Evolutionary conservation across 2,329 filamentous ascomycete species (phyloP).

Genomic region (Fusarium pilosicola): DNA sequence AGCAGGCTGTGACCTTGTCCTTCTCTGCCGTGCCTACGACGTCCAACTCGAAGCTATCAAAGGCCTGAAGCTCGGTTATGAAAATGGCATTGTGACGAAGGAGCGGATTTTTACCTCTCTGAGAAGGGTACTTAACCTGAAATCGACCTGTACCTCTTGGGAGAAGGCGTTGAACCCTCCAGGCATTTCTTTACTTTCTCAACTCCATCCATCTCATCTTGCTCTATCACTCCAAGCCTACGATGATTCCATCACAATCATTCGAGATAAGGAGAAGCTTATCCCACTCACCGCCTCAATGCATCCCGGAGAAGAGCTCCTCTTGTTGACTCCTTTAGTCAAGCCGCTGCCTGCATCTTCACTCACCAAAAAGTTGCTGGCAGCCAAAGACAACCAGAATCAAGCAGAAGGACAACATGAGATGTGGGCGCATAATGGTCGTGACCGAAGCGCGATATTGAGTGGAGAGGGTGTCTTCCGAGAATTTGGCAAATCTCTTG

Average conservation of each 20-base stretch:
- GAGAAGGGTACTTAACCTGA: conserved; percentile 80
- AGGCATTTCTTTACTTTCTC: conserved; percentile 78
- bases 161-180: conserved; percentile 88
- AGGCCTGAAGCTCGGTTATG: conserved; percentile 86
- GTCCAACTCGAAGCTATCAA: conserved; percentile 92
- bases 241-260: conserved; percentile 91
- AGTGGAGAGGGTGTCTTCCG: conserved; percentile 93
- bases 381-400: conserved; percentile 57
- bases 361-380: conserved; percentile 76
- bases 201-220: conserved; percentile 84
- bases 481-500: conserved; percentile 87
- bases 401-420: conserved; percentile 59
- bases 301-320: conserved; percentile 86
- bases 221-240: conserved; percentile 86
- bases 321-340: conserved; percentile 87
- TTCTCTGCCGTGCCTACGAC: conserved; percentile 87
- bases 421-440: conserved; percentile 62
- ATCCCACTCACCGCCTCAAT: conserved; percentile 85
- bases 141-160: conserved; percentile 89
- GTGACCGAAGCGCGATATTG: conserved; percentile 74
- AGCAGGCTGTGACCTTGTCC: conserved; percentile 90
- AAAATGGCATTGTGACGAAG: conserved; percentile 88
- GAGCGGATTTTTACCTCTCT: conserved; percentile 84
- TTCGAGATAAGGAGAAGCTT: conserved; percentile 86
- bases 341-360: conserved; percentile 93